phyloP scores from a whole-genome alignment of 148 eudicot genomes.

The Heliamphora exappendiculata region DNA sequence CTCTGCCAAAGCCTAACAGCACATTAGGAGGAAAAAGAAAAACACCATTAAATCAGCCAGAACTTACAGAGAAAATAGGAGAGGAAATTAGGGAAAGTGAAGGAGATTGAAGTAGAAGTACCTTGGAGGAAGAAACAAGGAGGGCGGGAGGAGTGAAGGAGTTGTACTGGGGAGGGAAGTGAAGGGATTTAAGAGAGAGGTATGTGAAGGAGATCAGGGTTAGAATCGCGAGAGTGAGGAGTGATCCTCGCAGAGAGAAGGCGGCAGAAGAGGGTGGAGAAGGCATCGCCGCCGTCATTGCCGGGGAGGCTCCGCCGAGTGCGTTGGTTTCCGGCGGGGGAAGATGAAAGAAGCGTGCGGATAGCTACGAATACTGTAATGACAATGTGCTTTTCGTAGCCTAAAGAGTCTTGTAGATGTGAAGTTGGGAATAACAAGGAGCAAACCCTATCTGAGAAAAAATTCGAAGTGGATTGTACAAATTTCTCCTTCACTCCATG shows the following conservation, averaged over 20 bases:
- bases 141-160: constrained; percentile 18
- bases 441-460: too few species aligned
- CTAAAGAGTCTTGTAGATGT: neutral
- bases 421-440: neutral
- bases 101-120: constrained; percentile 7
- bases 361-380: too few species aligned
- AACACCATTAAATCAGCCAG: neutral
- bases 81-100: neutral
- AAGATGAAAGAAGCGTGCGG: neutral
- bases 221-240: constrained; percentile 54
- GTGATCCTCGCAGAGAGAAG: constrained; percentile 47
- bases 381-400: neutral
- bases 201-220: constrained; percentile 61
- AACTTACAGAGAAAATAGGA: neutral
- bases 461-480: too few species aligned
- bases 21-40: neutral
- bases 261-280: constrained; percentile 27
- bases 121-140: constrained; percentile 10
- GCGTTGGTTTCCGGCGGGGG: constrained; percentile 6
- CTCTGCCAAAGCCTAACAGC: constrained; percentile 14
- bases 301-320: neutral
- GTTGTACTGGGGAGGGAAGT: constrained; percentile 24
- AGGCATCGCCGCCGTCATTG: constrained; percentile 34
- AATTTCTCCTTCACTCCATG: too few species aligned
- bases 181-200: constrained; percentile 59